Conservation (phyloP, 2,329 filamentous ascomycete species). For the Exophiala viscosa region DNA sequence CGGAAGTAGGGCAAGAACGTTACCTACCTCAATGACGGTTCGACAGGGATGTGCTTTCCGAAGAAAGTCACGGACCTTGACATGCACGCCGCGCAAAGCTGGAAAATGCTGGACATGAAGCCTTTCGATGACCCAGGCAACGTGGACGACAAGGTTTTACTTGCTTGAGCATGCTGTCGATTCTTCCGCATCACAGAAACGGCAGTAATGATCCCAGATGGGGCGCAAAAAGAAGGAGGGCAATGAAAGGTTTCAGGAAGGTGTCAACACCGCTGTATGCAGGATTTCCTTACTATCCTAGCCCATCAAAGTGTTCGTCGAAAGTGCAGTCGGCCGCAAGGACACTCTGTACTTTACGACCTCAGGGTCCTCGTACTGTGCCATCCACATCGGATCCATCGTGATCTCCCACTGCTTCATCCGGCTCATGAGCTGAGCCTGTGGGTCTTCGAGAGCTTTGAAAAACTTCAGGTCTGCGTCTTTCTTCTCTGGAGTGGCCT, state of each 20-base stretch:
- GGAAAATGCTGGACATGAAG: slow-evolving; percentile 44
- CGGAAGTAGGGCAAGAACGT: slow-evolving; percentile 13
- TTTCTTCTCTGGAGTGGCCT: slow-evolving; percentile 19
- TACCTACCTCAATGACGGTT: slow-evolving; percentile 17
- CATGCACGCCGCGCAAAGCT: slow-evolving; percentile 44
- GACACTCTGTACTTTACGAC: slow-evolving; percentile 19
- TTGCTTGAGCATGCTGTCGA: neutral
- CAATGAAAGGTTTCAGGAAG: neutral
- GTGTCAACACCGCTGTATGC: neutral
- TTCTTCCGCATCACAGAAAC: too few relatives aligned
- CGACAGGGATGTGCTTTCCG: slow-evolving; percentile 5
- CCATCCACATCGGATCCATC: slow-evolving; percentile 25
- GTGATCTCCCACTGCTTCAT: slow-evolving; percentile 25
- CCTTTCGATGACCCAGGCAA: slow-evolving; percentile 35
- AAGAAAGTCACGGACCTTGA: slow-evolving; percentile 41
- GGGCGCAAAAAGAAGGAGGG: too few relatives aligned
- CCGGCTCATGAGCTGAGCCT: slow-evolving; percentile 17
- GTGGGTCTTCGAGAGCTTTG: slow-evolving; percentile 18
- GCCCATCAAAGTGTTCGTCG: neutral
- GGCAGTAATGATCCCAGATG: too few relatives aligned
- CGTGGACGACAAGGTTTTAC: neutral
- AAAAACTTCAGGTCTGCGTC: slow-evolving; percentile 16
- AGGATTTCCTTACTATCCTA: neutral
- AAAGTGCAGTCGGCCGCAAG: slow-evolving; percentile 9
- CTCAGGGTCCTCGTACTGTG: slow-evolving; percentile 21